Evolutionary conservation across 306 rosid species (phyloP).

Genomic region (Dryas alaskensis): DNA sequence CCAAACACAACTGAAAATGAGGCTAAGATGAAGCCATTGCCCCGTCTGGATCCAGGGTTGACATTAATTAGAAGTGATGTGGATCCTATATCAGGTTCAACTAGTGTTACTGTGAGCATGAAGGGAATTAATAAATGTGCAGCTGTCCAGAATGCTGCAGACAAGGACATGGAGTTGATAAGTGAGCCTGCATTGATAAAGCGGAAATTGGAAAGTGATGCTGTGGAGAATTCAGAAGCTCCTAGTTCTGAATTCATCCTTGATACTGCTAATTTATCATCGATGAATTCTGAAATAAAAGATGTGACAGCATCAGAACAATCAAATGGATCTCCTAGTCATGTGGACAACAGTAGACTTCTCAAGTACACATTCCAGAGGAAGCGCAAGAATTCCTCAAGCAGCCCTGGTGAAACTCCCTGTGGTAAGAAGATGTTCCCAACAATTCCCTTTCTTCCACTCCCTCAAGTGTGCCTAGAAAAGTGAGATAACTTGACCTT

Average conservation of each 20-base stretch:
- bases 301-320: slow-evolving; percentile 33
- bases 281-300: slow-evolving; percentile 27
- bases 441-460: slow-evolving; percentile 12
- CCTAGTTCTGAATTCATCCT: slow-evolving; percentile 23
- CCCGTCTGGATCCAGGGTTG: slow-evolving; percentile 37
- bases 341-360: slow-evolving; percentile 33
- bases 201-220: slow-evolving; percentile 21
- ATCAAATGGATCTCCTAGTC: slow-evolving; percentile 34
- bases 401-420: slow-evolving; percentile 34
- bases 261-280: slow-evolving; percentile 29
- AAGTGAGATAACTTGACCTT: slow-evolving; percentile 8
- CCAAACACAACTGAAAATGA: slow-evolving; percentile 25
- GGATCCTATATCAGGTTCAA: slow-evolving; percentile 34
- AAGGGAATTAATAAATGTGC: slow-evolving; percentile 27
- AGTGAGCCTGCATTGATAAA: slow-evolving; percentile 18
- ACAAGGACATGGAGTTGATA: slow-evolving; percentile 28
- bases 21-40: slow-evolving; percentile 35
- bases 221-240: slow-evolving; percentile 20
- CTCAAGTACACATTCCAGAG: slow-evolving; percentile 64
- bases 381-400: slow-evolving; percentile 54
- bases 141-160: slow-evolving; percentile 26
- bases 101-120: slow-evolving; percentile 30
- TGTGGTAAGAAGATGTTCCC: slow-evolving; percentile 37
- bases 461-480: slow-evolving; percentile 11
- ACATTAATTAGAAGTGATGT: slow-evolving; percentile 28